These are phyloP conservation scores for Aspergillus pseudotamarii DNA, from an alignment of 2,329 filamentous ascomycete species.

Conservation along the genomic window DNA sequence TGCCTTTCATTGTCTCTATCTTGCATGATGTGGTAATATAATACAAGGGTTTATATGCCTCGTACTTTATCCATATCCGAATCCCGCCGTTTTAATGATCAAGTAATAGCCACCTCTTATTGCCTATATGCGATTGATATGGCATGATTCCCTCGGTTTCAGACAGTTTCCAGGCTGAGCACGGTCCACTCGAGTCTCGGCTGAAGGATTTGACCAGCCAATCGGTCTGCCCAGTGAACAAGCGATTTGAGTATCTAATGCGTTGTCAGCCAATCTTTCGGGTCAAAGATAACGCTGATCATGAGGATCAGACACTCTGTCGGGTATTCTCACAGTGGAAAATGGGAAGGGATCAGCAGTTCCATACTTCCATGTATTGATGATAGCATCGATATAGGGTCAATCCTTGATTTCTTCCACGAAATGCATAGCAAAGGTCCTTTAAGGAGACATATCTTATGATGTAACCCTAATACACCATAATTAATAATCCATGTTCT, in stretches of 20 bases:
- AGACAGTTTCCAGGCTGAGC: background rate
- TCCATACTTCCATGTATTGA: background rate
- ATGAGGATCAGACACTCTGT: background rate
- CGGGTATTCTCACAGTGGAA: background rate
- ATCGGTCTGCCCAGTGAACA: background rate
- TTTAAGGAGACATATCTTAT: background rate
- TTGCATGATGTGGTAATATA: background rate
- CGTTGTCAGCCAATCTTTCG: background rate
- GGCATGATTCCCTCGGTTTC: background rate
- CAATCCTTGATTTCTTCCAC: background rate
- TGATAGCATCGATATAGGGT: background rate
- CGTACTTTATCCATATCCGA: background rate
- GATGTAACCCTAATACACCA: background rate
- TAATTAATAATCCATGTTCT: background rate
- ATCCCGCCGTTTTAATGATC: background rate
- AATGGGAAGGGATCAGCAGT: background rate
- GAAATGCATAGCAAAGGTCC: background rate
- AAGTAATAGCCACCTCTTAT: background rate
- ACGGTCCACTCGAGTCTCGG: conserved; percentile 5
- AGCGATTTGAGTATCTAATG: background rate
- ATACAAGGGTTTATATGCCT: background rate
- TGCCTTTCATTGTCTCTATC: background rate
- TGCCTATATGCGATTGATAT: background rate
- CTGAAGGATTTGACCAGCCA: background rate
- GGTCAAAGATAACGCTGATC: background rate